These are phyloP conservation scores for Trametes pubescens DNA, from an alignment of 1,284 basidiomycete genomes.

Conservation along the genomic window DNA sequence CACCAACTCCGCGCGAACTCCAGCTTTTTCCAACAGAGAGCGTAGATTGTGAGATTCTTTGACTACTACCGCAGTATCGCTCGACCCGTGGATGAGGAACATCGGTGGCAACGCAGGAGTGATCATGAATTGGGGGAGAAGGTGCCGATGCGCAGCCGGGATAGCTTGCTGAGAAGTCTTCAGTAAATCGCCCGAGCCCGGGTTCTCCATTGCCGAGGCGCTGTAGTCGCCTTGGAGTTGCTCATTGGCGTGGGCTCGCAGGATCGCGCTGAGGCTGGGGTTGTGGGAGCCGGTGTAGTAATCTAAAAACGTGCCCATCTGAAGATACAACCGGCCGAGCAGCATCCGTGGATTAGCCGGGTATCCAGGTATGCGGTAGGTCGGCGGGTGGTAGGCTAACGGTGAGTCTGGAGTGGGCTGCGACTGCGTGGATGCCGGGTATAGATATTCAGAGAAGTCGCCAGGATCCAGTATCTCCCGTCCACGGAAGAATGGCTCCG, in stretches of 20 bases:
- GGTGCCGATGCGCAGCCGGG: slow-evolving; percentile 46
- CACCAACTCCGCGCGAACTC: slow-evolving; percentile 49
- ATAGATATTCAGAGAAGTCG: slow-evolving; percentile 41
- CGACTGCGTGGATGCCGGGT: slow-evolving; percentile 44
- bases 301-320: slow-evolving; percentile 64
- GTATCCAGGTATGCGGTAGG: slow-evolving; percentile 58
- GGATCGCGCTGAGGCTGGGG: slow-evolving; percentile 56
- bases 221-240: neutral
- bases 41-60: slow-evolving; percentile 56
- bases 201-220: neutral
- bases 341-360: slow-evolving; percentile 70
- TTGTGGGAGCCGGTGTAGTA: slow-evolving; percentile 65
- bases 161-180: slow-evolving; percentile 37
- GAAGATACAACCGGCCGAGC: slow-evolving; percentile 63
- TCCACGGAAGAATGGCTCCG: slow-evolving; percentile 49
- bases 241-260: slow-evolving; percentile 40
- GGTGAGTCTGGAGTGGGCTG: slow-evolving; percentile 52
- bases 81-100: slow-evolving; percentile 61
- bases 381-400: slow-evolving; percentile 55
- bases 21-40: slow-evolving; percentile 47
- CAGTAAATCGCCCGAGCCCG: neutral
- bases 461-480: slow-evolving; percentile 49
- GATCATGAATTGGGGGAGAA: slow-evolving; percentile 64
- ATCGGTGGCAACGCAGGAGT: slow-evolving; percentile 58
- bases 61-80: slow-evolving; percentile 60